Evolutionary conservation across 768 basidiomycete genomes (phyloP), one percentile per base, ranked within the genome.

Genomic region (Podaxis mareebaensis): DNA sequence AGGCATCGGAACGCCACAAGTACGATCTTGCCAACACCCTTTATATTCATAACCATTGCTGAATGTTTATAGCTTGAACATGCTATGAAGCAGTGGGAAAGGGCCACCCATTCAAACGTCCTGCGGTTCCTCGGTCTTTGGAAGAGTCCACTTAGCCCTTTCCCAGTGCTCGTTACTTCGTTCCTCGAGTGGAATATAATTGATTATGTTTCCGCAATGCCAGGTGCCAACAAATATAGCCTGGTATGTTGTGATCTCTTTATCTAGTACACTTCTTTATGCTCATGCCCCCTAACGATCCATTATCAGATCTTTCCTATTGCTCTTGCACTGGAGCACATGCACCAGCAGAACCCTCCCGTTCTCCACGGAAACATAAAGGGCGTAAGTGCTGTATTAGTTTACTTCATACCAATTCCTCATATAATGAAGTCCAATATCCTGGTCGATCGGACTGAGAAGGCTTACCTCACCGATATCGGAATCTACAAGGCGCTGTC

Each of bases 311-410:
- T 52, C 12, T 60, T 3, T 15, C 12, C 24, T 3, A 33, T 52
- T 7, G 58, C 48, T 13, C 10, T 3, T 36, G 58, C 46, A 12
- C 22, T 60, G 11, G 22, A 38, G 8, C 40, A 51, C 24, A 51
- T 52, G 48, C 58, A 60, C 22, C 5, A 10, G 8, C 48, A 52
- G 26, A 17, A 10, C 11, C 58, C 58, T 24, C 48, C 33, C 7
- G 52, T 60, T 7, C 13, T 39, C 0, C 58, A 60, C 15, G 49
- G 48, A 17, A 60, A 60, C 15, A 26, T 60, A 10, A 60, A 38
- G 8, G 58, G 33, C 1, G 58, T 60, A 28, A 60, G 58, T 38
- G 24, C 15, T 28, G 1, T 20, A 2, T 15, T 26, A 22, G 11
- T 11, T 22, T 7, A 20, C 6, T 28, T 26, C 12, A 8, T 24